A percentile compares a stretch with the other conserved stretches of the same genome.
Evolutionary conservation across 768 basidiomycete genomes (phyloP).

Genomic region (Lentinula guzmanii): DNA sequence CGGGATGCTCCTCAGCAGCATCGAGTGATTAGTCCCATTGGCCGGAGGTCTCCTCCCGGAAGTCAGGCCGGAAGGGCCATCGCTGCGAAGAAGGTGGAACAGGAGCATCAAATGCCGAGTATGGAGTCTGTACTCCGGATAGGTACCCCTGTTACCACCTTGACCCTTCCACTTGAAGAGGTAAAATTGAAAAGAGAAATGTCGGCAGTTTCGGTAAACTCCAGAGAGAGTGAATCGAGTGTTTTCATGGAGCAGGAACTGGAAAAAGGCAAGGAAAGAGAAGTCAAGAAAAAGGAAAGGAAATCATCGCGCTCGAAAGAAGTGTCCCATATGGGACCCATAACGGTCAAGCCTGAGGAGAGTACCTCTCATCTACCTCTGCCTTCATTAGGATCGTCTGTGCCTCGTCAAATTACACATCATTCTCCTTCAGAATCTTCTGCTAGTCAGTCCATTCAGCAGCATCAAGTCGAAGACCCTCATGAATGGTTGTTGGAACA

Average conservation of each 20-base stretch:
- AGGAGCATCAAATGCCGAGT: conserved; percentile 24
- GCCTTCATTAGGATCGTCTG: neutral
- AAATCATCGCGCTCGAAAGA: neutral
- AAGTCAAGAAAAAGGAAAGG: neutral
- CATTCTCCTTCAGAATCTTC: neutral
- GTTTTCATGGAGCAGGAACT: neutral
- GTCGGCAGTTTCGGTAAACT: too few species aligned
- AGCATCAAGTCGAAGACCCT: conserved; percentile 40
- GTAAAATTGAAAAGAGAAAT: neutral
- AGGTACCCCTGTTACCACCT: neutral
- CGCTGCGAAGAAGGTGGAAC: conserved; percentile 31
- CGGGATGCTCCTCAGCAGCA: neutral
- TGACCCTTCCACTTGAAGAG: neutral
- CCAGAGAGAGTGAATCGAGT: neutral
- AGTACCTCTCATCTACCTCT: too few species aligned
- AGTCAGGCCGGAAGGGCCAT: conserved; percentile 39
- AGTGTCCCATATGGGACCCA: neutral
- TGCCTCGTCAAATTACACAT: neutral
- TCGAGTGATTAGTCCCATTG: conserved; percentile 6
- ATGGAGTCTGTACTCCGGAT: conserved; percentile 8
- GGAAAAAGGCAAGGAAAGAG: neutral
- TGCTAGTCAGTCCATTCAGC: neutral
- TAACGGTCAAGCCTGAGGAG: neutral
- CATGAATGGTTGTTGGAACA: conserved; percentile 61
- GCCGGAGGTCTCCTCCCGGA: conserved; percentile 43